Evolutionary conservation across 495 filamentous ascomycete species (phyloP), one percentile per base, ranked within the genome.

Genomic region (Tuber borchii): DNA sequence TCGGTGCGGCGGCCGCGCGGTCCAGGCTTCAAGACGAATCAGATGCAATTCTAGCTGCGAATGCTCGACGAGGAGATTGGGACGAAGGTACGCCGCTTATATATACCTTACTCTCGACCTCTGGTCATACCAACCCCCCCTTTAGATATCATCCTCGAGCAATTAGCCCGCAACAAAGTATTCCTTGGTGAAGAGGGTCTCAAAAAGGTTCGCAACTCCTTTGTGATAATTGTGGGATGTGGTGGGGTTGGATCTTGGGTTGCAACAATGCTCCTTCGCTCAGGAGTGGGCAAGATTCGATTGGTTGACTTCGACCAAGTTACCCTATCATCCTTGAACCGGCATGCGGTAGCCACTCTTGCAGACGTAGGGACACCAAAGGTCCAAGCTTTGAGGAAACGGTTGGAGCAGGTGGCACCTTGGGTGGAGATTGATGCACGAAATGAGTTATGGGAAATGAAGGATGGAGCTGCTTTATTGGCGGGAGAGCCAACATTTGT

Each of bases 241-340:
- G 95, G 95, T 73, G 95, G 95, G 42, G 95, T 99, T 12, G 95
- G 95, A 74, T 97, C 93, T 1, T 96, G 97, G 85, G 93, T 93
- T 65, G 89, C 91, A 17, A 90, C 93, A 5, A 92, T 96, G 31
- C 88, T 99, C 22, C 90, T 94, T 10, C 91, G 95, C 39, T 97
- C 94, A 0, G 96, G 95, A 34, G 93, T 97, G 31, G 89, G 90
- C 44, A 90, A 90, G 73, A 88, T 99, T 72, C 92, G 96, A 2
- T 88, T 99, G 40, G 91, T 99, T 78, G 95, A 99, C 83, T 99
- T 99, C 82, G 95, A 99, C 85, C 95, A 99, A 87, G 96, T 97
- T 40, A 94, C 93, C 0, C 87, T 99, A 4, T 95, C 92, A 71
- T 95, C 92, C 2, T 85, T 99, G 68, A 99, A 99, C 84, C 88